Base-by-base conservation (phyloP, 1,284 basidiomycete species). In the Sporisorium sorghi region DNA sequence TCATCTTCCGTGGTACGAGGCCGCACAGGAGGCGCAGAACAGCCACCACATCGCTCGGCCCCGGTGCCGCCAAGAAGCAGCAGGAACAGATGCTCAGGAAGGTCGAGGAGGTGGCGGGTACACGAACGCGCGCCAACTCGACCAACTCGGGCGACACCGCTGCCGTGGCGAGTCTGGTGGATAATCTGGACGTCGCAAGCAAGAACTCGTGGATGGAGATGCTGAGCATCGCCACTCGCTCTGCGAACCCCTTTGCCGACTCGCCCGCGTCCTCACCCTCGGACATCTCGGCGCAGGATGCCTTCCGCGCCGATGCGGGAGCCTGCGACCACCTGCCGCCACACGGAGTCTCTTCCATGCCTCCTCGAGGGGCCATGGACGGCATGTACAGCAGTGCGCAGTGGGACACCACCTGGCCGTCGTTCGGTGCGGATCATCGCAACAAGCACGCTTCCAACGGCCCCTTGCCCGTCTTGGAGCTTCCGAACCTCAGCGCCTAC, bases 191-290 rank as follows among this genome's bases (percentile, higher is more conserved):
- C 26, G 55, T 30, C 14, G 54, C 44, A 15, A 58, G 49, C 28
- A 66, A 63, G 53, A 63, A 55, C 35, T 62, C 58, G n/a, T 74
- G 72, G 66, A 69, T 70, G 66, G 66, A 74, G 62, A 69, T 69
- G 66, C 44, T 74, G 30, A 70, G 66, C 40, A 49, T 70, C 30
- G 72, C 72, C 21, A 66, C 60, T 0, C 58, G 69, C 21, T 47
- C 58, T 5, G 28, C 52, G n/a, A 66, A 74, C 23, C 72, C 62
- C 7, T 74, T 74, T 50, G 58, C 65, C 4, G 72, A 74, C 30
- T 62, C 58, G 17, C 66, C 72, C 2, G 72, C 52, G 2, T 56
- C 49, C 1, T 74, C 72, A 19, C 72, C 72, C 2, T 66, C 61
- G 4, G 66, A 62, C 30, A 48, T 70, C 7, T 65, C 66, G 32